phyloP scores from a whole-genome alignment of 1,139 yeast species.

The Suhomyces panamericanus region DNA sequence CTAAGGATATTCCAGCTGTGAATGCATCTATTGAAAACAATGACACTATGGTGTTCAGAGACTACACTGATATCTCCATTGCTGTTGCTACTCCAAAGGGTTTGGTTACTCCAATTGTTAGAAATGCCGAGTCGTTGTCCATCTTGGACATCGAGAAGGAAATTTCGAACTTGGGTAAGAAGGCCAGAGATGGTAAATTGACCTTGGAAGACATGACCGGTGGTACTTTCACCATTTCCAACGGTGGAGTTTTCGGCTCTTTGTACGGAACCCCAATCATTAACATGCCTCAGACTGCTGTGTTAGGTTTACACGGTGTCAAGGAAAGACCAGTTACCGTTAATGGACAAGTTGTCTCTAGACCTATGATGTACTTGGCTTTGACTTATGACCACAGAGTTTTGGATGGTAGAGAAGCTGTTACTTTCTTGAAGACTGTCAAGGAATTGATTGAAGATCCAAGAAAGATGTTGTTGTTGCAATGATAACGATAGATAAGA shows the following conservation, averaged over 20 bases:
- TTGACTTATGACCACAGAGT: conserved; percentile 98
- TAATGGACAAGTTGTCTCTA: conserved; percentile 90
- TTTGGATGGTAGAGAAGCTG: conserved; percentile 99
- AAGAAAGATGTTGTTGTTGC: conserved; percentile 89
- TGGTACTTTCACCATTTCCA: conserved; percentile 98
- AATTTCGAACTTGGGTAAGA: conserved; percentile 76
- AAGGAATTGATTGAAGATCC: conserved; percentile 99
- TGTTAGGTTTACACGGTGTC: conserved; percentile 94
- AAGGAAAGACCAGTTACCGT: conserved; percentile 98
- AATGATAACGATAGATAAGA: conserved; percentile 22
- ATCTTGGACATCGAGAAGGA: conserved; percentile 90
- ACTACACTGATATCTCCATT: conserved; percentile 90
- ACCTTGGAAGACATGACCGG: conserved; percentile 99
- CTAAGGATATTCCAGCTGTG: conserved; percentile 93
- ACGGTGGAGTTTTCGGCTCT: conserved; percentile 99
- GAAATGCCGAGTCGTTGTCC: conserved; percentile 92
- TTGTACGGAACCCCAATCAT: conserved; percentile 98
- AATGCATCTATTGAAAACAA: conserved; percentile 93
- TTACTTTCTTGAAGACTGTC: conserved; percentile 90
- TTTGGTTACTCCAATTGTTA: conserved; percentile 94
- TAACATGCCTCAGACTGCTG: conserved; percentile 98
- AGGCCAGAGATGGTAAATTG: conserved; percentile 96
- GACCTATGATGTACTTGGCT: conserved; percentile 99
- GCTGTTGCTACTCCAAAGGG: conserved; percentile 99
- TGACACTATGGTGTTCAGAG: conserved; percentile 93